Base-by-base conservation (phyloP, 208 protist species). In the Trypanosoma avium region DNA sequence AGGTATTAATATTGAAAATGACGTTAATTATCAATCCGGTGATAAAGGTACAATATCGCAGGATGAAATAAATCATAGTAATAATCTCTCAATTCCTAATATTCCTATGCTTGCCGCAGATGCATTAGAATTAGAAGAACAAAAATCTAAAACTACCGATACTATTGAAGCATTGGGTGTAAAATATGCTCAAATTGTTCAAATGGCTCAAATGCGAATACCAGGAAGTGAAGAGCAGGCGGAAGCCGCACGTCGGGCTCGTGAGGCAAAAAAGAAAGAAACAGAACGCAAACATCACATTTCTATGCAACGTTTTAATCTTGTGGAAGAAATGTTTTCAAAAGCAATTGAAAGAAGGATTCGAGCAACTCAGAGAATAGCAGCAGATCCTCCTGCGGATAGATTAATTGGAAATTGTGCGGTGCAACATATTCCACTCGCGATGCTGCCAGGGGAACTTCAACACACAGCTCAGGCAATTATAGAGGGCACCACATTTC, bases 351-450 rank as follows among this genome's bases (percentile, higher is more conserved):
- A 89, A 45, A 77, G 91, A 9, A 81, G 87, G 12, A 53, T 83
- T 69, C 69, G 64, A 15, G 88, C 88, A 19, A 86, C 85, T 75
- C 67, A 69, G 56, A 70, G 80, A 52, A 82, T 97, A 57, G 82
- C 84, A 4, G 69, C 66, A 2, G 92, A 97, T 67, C 92, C 92
- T 6, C 92, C 92, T 0, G 92, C 92, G 7, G 89, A 97, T 62
- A 85, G 88, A 3, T 65, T 97, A 10, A 77, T 97, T 43, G 87
- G 84, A 19, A 65, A 80, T 17, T 63, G 73, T 52, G 88, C 86
- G 60, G 42, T 78, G 49, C 85, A 90, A 75, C 91, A 97, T 77
- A 71, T 97, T 24, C 92, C 91, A 0, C 75, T 83, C 0, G 67
- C 73, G 4, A 36, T 87, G 22, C 63, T 90, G 19, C 77, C 76